Evolutionary conservation across 352 stramenopile species (phyloP), one percentile per base, ranked within the genome.

Genomic region (Aphanomyces invadans): DNA sequence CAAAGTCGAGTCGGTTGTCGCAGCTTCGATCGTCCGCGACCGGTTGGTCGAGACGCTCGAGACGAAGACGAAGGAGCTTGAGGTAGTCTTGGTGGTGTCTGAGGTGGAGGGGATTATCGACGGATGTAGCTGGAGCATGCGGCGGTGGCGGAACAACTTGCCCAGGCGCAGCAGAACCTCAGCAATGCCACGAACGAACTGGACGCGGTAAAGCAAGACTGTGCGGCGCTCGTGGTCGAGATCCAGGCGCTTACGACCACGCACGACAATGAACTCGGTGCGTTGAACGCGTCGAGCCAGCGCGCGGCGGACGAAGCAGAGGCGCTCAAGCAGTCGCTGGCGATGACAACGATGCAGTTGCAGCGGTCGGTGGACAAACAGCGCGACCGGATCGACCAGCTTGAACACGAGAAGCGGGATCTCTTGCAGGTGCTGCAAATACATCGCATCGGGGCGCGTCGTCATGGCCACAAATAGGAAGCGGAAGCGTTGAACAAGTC

Each of bases 321-420:
- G 78, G 84, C n/a, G 76, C 86, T 25, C 64, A 83, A 1, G 77
- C 86, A 11, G 3, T 49, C 33, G 0, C 71, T 65, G 33, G 73
- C 67, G 0, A 59, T 86, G n/a, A 77, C 88, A 53, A 64, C 77
- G 9, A 54, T 87, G n/a, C 82, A 91, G 26, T 65, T 88, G 2
- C 80, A 88, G 28, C 83, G 86, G 42, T 71, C 52, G 9, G 39
- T 89, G 11, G 82, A 91, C 3, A 67, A 68, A 0, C 78, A 86
- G 32, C 73, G 76, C 4, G 32, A 60, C 15, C 74, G 82, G 17
- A 77, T 76, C 2, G 57, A 70, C 26, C 70, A 83, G 17, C 70
- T 90, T 0, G 82, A 90, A 64, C 56, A 42, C 21, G 82, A 88
- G 29, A 90, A 90, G 62, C 74, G 75, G 1, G 80, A 90, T 42